Evolutionary conservation across 2,329 filamentous ascomycete species (phyloP), one percentile per base, ranked within the genome.

Genomic region (Pseudogymnoascus sp.): DNA sequence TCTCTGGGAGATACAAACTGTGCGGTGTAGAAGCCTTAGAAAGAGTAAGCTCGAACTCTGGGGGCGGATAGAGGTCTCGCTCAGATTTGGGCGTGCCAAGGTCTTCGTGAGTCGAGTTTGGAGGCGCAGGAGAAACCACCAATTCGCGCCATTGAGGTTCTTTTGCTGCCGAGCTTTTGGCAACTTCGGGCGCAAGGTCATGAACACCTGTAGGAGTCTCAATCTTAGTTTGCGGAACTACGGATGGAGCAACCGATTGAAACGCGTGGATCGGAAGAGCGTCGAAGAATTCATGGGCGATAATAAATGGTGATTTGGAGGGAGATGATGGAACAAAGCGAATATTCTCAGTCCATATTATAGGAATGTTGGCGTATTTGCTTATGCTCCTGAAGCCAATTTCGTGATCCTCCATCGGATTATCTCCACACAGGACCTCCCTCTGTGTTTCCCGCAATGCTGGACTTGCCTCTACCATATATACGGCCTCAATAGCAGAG

Each of bases 221-320:
- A 73, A 77, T 72, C 70, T 74, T 69, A 53, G 66, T 64, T 35
- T 56, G 50, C 8, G 18, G 6, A 16, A 16, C 21, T 16, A 25
- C 33, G 69, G 71, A 50, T 71, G 73, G 53, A 50, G 81, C 74
- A 60, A 93, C 82, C 12, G 90, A 88, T 75, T 97, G 89, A 74
- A 99, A 99, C 65, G 91, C 87, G 74, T 99, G 92, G 69, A 99
- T 97, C 35, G 94, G 94, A 0, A 99, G 86, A 2, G 94, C 94
- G 70, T 99, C 94, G 77, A 99, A 99, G 80, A 99, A 97, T 74
- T 99, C 94, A 74, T 99, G 94, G 4, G 94, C 94, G 59, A 97
- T 84, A 65, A 99, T 96, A 75, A 97, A 95, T 0, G 94, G 93
- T 21, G 87, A 90, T 72, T 89, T 90, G 65, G 82, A 81, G 21